A percentile compares a stretch with the other conserved stretches of the same genome.
Conservation (phyloP, 1,284 basidiomycete species). For the Ganoderma meredithae region DNA sequence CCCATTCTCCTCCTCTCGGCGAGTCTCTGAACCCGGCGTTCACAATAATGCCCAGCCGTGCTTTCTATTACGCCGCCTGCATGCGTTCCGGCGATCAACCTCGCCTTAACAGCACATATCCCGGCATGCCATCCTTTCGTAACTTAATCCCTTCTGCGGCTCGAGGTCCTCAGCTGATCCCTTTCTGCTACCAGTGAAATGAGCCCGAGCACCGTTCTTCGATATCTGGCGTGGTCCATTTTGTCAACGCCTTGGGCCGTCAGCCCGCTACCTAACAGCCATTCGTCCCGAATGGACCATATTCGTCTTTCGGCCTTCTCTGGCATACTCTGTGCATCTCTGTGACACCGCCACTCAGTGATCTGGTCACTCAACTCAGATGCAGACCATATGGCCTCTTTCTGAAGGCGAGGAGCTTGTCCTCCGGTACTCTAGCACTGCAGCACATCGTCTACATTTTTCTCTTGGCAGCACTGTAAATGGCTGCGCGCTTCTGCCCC, state of each 20-base stretch:
- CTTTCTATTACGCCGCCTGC: not conserved
- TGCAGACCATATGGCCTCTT: conserved; percentile 3
- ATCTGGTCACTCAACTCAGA: not conserved
- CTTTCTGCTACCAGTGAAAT: not conserved
- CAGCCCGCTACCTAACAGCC: not conserved
- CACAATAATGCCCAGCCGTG: not conserved
- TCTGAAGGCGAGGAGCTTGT: not conserved
- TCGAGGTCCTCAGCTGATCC: not conserved
- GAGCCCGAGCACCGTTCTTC: not conserved
- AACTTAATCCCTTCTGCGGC: not conserved
- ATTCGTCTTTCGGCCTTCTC: not conserved
- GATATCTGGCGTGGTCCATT: not conserved
- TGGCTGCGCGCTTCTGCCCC: not conserved
- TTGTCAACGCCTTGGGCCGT: not conserved
- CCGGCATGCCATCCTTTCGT: not conserved
- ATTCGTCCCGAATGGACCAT: not conserved
- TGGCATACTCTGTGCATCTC: not conserved
- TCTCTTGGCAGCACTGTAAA: not conserved
- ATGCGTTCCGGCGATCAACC: not conserved
- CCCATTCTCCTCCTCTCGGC: not conserved
- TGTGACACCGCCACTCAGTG: not conserved
- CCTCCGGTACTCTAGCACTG: not conserved
- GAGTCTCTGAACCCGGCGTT: not conserved
- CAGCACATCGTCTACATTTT: not conserved
- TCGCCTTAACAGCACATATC: not conserved